Percentiles rank a stretch among this genome's conserved stretches.
These are phyloP conservation scores for peach (Prunus persica) DNA, from an alignment of 306 rosid genomes.

Conservation along the genomic window Prunus_persica_NCBIv2 NC_034009.1:14653501-14654000, in stretches of 20 bases:
- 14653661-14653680: constrained; percentile 95
- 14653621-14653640: constrained; percentile 97
- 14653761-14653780: neutral
- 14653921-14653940: no score
- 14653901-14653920: neutral
- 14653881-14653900: neutral
- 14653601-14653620: constrained; percentile 97
- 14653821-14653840: neutral
- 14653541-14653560: constrained; percentile 90
- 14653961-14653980: neutral
- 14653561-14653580: constrained; percentile 91
- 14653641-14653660: constrained; percentile 97
- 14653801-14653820: neutral
- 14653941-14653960: neutral
- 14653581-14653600: constrained; percentile 87
- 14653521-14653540: constrained; percentile 92
- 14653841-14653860: neutral
- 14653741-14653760: neutral
- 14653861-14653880: neutral
- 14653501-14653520: constrained; percentile 13
- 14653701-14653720: constrained; percentile 2
- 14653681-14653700: constrained; percentile 63
- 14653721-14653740: neutral
- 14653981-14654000: neutral
- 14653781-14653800: neutral